phyloP scores from a whole-genome alignment of 2,329 filamentous ascomycete genomes.

The Alternaria incomplexa region DNA sequence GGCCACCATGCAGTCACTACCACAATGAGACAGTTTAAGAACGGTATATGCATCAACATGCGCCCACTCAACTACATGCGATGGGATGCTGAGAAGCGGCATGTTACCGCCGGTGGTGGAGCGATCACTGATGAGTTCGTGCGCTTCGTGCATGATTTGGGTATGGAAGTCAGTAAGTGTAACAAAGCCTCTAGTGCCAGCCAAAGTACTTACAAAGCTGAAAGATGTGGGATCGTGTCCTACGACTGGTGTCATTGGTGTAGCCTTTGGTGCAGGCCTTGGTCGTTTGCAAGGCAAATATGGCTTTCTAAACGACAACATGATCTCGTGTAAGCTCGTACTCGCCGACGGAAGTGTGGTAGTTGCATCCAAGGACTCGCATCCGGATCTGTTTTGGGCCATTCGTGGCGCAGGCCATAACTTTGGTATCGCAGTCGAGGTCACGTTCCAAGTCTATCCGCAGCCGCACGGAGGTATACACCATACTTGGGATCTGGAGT shows the following conservation, averaged over 20 bases:
- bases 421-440: constrained; percentile 7
- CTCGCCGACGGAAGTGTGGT: constrained; percentile 2
- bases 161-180: constrained; percentile 13
- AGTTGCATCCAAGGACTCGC: not conserved
- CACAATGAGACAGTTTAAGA: constrained; percentile 4
- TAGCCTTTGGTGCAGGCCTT: constrained; percentile 7
- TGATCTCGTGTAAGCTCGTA: constrained; percentile 4
- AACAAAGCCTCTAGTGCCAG: too few species aligned
- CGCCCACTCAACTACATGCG: constrained; percentile 7
- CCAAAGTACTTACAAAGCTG: not conserved
- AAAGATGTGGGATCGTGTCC: constrained; percentile 6
- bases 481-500: constrained; percentile 9
- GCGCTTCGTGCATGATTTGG: constrained; percentile 2
- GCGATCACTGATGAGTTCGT: constrained; percentile 8
- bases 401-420: constrained; percentile 7
- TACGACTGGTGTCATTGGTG: constrained; percentile 9
- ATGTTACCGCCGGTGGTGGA: not conserved
- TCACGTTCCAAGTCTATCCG: constrained; percentile 2
- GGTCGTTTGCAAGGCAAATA: constrained; percentile 9
- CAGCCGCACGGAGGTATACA: constrained; percentile 3
- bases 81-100: not conserved
- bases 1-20: constrained; percentile 7
- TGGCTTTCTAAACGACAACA: constrained; percentile 9
- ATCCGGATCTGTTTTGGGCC: constrained; percentile 1
- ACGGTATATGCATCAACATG: constrained; percentile 11